phyloP scores from a whole-genome alignment of 75 land plant species.

The Azolla pinnata region DNA sequence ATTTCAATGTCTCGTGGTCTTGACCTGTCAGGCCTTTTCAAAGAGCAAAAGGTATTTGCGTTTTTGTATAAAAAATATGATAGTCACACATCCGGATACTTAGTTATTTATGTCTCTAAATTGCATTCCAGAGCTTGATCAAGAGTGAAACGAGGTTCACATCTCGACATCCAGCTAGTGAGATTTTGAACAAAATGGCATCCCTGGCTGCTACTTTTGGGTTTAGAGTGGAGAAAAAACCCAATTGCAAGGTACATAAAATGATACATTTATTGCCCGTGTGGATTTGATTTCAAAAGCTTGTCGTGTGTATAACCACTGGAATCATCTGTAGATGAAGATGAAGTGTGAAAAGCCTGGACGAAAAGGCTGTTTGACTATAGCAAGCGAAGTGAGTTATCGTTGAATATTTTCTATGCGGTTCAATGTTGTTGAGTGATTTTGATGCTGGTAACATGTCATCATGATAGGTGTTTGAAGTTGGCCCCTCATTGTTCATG shows the following conservation, averaged over 20 bases:
- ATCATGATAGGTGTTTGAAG: constrained; percentile 20
- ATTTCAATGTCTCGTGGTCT: constrained; percentile 57
- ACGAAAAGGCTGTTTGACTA: constrained; percentile 37
- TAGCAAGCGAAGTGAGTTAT: constrained; percentile 16
- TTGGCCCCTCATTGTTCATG: constrained; percentile 36
- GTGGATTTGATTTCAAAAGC: too few species aligned
- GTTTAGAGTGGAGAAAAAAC: constrained; percentile 33
- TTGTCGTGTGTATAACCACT: too few species aligned
- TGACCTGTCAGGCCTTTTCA: constrained; percentile 55
- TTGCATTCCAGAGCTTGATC: neutral
- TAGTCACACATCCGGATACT: too few species aligned
- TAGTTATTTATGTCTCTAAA: neutral
- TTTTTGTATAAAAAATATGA: too few species aligned
- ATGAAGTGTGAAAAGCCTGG: constrained; percentile 36
- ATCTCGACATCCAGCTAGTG: constrained; percentile 45
- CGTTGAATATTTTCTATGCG: too few species aligned
- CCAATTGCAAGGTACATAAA: too few species aligned
- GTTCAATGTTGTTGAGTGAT: too few species aligned
- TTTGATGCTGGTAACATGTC: too few species aligned
- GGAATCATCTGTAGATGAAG: too few species aligned
- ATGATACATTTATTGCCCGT: constrained; percentile 51
- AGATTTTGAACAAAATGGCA: constrained; percentile 47
- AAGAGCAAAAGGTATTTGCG: constrained; percentile 17
- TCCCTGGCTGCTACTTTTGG: constrained; percentile 48
- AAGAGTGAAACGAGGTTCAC: constrained; percentile 61